Percentiles rank a stretch among this genome's conserved stretches.
Conservation (phyloP, 2,329 filamentous ascomycete species). For the Alternaria angustiovoidea region DNA sequence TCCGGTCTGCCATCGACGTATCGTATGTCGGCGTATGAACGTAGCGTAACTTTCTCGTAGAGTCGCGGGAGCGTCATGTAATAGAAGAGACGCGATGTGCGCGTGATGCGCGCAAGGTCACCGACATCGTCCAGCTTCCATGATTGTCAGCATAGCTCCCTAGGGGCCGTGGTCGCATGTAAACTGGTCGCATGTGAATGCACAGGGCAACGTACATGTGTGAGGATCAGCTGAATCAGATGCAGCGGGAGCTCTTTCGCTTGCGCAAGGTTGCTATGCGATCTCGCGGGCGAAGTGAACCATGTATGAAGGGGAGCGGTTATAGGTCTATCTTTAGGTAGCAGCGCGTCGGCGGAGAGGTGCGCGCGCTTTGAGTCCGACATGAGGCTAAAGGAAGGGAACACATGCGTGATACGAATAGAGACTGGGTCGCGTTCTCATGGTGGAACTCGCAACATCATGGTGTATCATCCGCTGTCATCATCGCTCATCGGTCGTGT, state of each 20-base stretch:
- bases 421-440: not conserved
- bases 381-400: slow-evolving; percentile 26
- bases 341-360: slow-evolving; percentile 15
- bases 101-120: slow-evolving; percentile 67
- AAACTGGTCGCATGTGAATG: not conserved
- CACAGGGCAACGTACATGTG: slow-evolving; percentile 55
- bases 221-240: slow-evolving; percentile 65
- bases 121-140: slow-evolving; percentile 63
- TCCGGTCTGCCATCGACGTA: slow-evolving; percentile 66
- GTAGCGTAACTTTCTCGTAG: slow-evolving; percentile 64
- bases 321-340: slow-evolving; percentile 26
- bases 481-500: slow-evolving; percentile 5
- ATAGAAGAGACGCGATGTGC: slow-evolving; percentile 68
- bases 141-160: slow-evolving; percentile 15
- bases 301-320: slow-evolving; percentile 42
- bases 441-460: slow-evolving; percentile 1
- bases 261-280: slow-evolving; percentile 37
- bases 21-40: slow-evolving; percentile 66
- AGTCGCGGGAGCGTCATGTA: slow-evolving; percentile 71
- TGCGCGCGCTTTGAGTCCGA: slow-evolving; percentile 26
- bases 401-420: slow-evolving; percentile 10
- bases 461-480: not conserved
- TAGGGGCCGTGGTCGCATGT: slow-evolving; percentile 21
- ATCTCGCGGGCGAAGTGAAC: slow-evolving; percentile 46
- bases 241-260: slow-evolving; percentile 63